Evolutionary conservation across 306 rosid genomes (phyloP), one percentile per base, ranked within the genome.

Genomic region (Crataegus laevigata): DNA sequence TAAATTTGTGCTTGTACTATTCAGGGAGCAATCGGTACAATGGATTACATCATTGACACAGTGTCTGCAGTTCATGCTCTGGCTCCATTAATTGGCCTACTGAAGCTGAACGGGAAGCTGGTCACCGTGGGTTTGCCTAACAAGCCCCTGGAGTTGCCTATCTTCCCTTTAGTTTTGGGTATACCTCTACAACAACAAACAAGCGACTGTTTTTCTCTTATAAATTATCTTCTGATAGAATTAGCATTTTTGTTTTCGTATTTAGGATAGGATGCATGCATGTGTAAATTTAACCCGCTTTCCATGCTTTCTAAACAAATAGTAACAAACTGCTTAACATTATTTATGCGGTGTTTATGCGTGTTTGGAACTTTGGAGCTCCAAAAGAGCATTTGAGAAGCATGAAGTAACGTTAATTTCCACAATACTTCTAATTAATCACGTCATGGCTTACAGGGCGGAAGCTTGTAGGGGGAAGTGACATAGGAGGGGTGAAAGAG

Each of bases 31-130:
- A n/a, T 78, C 64, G 93, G 90, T 57, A 89, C 91, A 55, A 83
- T 94, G 86, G 98, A 94, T 85, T 94, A 79, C 81, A 91, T 94
- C 79, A 87, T 94, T 52, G 97, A 91, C 85, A 94, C 97, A 30
- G 87, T 94, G 26, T 84, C 97, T 24, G 97, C 94, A 22, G 84
- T 79, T 73, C 98, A 94, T 79, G 68, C 97, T 29, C 88, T 94
- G 29, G 60, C 69, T 67, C 92, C 96, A 25, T 77, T 94, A 69
- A 82, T 94, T 50, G 85, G 86, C 78, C 89, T 94, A 13, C 85
- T 94, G 82, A 94, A 91, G 88, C 51, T 94, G 77, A 91, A 94
- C 47, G 98, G 97, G 73, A 94, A 94, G 75, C 85, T 94, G 83
- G 66, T 91, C 74, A 83, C 88, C 57, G 79, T 94, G 9, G 98